Percentiles rank a stretch among this genome's conserved stretches.
phyloP scores from a whole-genome alignment of 1,284 basidiomycete species.

The Ustilago trichophora region DNA sequence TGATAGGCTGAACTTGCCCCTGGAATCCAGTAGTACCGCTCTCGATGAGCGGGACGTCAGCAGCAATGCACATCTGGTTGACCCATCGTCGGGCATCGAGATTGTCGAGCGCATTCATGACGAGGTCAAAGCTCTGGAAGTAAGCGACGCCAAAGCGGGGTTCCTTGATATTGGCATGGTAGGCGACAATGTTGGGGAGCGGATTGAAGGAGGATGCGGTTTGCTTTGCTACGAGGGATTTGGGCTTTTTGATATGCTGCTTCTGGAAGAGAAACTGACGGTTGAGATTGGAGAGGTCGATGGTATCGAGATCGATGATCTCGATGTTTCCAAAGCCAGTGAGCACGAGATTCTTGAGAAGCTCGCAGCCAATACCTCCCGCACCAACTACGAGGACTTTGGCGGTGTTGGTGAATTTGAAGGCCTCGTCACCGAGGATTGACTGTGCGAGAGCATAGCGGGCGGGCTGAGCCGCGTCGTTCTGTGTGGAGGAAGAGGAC shows the following conservation, averaged over 20 bases:
- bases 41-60: constrained; percentile 88
- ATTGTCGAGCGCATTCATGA: constrained; percentile 96
- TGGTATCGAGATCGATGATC: constrained; percentile 92
- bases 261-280: constrained; percentile 97
- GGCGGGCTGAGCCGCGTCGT: constrained; percentile 14
- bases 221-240: constrained; percentile 89
- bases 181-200: constrained; percentile 82
- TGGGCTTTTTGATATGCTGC: constrained; percentile 96
- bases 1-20: constrained; percentile 70
- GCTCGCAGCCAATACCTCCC: constrained; percentile 96
- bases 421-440: constrained; percentile 30
- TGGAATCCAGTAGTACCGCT: constrained; percentile 96
- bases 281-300: constrained; percentile 97
- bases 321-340: constrained; percentile 93
- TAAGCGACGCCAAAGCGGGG: constrained; percentile 86
- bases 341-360: constrained; percentile 93
- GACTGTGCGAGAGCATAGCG: constrained; percentile 32
- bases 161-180: constrained; percentile 96
- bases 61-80: constrained; percentile 96
- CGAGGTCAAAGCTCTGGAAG: constrained; percentile 89
- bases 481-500: constrained; percentile 15
- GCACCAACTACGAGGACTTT: constrained; percentile 86
- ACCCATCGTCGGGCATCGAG: constrained; percentile 69
- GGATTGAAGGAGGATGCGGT: constrained; percentile 93
- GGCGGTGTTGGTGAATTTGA: constrained; percentile 29